phyloP scores from a whole-genome alignment of 768 basidiomycete genomes.

The Boletus pseudo-olivaceus region DNA sequence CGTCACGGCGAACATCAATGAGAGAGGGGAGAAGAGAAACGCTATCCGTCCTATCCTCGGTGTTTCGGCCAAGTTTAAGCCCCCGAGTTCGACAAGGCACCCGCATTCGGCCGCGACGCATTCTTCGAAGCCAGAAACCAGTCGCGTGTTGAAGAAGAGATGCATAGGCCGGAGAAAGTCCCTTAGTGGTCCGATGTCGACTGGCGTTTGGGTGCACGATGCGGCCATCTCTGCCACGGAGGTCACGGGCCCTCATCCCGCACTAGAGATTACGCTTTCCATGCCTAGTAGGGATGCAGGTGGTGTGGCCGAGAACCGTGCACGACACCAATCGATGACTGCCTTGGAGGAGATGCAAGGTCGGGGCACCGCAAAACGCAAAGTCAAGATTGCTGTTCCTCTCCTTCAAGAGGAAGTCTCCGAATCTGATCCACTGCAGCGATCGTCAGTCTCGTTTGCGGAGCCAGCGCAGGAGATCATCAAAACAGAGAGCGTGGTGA shows the following conservation, averaged over 20 bases:
- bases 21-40: conserved; percentile 14
- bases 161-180: conserved; percentile 53
- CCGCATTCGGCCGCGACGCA: background rate
- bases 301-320: conserved; percentile 5
- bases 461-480: background rate
- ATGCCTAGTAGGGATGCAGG: background rate
- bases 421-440: background rate
- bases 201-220: conserved; percentile 46
- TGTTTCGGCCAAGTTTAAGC: conserved; percentile 15
- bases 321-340: conserved; percentile 26
- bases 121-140: conserved; percentile 8
- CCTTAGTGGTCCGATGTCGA: conserved; percentile 32
- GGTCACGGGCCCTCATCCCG: conserved; percentile 13
- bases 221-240: conserved; percentile 47
- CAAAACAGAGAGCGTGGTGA: background rate
- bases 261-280: conserved; percentile 22
- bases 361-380: conserved; percentile 8
- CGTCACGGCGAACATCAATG: conserved; percentile 10
- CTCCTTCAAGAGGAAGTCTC: conserved; percentile 3
- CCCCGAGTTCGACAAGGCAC: background rate
- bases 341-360: conserved; percentile 14
- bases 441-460: background rate
- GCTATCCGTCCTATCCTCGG: conserved; percentile 27
- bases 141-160: conserved; percentile 50
- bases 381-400: conserved; percentile 20